Evolutionary conservation across 352 stramenopile species (phyloP).

Genomic region (Aphanomyces invadans): DNA sequence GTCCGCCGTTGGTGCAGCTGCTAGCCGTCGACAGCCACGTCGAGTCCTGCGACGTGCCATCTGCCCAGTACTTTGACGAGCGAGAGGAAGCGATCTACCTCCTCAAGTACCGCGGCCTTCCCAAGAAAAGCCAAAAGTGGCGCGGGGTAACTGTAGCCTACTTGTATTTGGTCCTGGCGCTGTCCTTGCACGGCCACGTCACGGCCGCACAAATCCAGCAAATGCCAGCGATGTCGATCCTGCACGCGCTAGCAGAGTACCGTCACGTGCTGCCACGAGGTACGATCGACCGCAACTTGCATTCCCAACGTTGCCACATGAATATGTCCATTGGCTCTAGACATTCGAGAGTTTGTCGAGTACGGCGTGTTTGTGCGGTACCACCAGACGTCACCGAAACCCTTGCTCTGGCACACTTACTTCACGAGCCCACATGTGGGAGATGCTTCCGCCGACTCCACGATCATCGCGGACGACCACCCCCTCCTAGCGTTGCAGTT

Average conservation of each 20-base stretch:
- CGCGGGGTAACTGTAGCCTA: conserved; percentile 27
- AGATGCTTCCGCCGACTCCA: no score
- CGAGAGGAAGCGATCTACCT: conserved; percentile 24
- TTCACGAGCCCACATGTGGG: conserved; percentile 27
- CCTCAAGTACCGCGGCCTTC: conserved; percentile 26
- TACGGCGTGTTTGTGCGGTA: conserved; percentile 53
- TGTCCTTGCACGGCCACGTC: not conserved
- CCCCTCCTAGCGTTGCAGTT: no score
- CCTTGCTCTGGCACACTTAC: conserved; percentile 51
- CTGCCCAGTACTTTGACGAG: conserved; percentile 8
- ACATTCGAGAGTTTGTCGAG: conserved; percentile 53
- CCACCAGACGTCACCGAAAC: conserved; percentile 32
- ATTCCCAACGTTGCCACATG: no score
- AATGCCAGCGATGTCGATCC: not conserved
- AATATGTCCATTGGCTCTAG: conserved; percentile 13
- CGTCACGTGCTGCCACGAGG: not conserved
- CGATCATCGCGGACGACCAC: no score
- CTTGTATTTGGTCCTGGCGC: conserved; percentile 1
- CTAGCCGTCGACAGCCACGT: conserved; percentile 3
- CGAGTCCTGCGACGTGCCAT: conserved; percentile 22
- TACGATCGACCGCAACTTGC: not conserved
- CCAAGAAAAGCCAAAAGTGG: not conserved
- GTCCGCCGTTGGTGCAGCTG: conserved; percentile 24
- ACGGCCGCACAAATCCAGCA: not conserved
- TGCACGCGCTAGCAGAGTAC: not conserved